Evolutionary conservation across 148 eudicot species (phyloP), one percentile per base, ranked within the genome.

Genomic region (Rhododendron molle): DNA sequence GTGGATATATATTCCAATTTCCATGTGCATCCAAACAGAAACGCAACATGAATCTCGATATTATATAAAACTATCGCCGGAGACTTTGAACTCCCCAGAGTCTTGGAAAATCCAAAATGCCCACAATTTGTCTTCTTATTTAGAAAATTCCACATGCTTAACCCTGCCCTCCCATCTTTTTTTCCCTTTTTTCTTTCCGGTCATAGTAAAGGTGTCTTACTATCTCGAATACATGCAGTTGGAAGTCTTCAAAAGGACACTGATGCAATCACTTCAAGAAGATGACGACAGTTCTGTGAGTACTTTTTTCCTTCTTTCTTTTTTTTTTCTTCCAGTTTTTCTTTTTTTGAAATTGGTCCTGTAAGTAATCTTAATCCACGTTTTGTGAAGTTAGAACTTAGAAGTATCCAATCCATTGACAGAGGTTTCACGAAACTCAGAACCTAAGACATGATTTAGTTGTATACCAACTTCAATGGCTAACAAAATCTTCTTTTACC

Each of bases 201-300:
- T 80, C 40, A 4, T 52, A 32, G 18, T 46, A 20, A 47, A 83
- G 23, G 30, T n/a, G 50, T 52, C 80, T 86, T 50, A 36, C 83
- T 81, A 12, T 44, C 5, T 88, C 69, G 52, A 69, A 83, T 87
- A 28, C 52, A 7, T 83, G 87, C 95, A 96, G 99, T 86, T 96
- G 92, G 98, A 95, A 87, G 89, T 90, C 56, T 96, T 96, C 88
- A 92, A 95, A 87, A 95, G 94, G 90, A 94, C 97, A 44, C 98
- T 96, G 54, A 94, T 96, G 98, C 90, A 85, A 73, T 96, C 99
- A 82, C 96, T 96, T 86, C 93, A 96, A 87, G 99, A 94, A 52
- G 99, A 96, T 11, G 98, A 93, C 40, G 96, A 93, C 49, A 89
- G 72, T 54, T 76, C 97, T n/a, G 99, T 96, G 86, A 91, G 96